Percentiles rank a stretch among this genome's conserved stretches.
These are phyloP conservation scores for Rhynchospora tenuis DNA, from an alignment of 176 grass and related monocot species.

Conservation along the genomic window DNA sequence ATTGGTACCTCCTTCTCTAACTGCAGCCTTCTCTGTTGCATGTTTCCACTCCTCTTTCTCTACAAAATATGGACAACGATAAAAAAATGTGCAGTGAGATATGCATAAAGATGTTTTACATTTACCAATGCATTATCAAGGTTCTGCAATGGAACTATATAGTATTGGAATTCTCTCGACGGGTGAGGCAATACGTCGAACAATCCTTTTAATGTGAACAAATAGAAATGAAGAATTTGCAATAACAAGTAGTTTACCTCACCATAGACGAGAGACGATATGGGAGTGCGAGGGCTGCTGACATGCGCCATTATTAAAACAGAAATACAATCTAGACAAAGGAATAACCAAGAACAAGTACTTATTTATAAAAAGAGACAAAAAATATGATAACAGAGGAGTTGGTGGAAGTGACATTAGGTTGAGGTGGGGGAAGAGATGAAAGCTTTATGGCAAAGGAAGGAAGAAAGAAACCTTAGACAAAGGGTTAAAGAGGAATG, in stretches of 20 bases:
- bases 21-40: constrained; percentile 33
- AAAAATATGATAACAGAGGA: background rate
- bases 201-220: background rate
- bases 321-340: background rate
- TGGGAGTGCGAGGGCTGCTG: background rate
- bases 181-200: background rate
- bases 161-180: background rate
- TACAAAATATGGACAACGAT: background rate
- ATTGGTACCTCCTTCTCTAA: constrained; percentile 39
- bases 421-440: constrained; percentile 14
- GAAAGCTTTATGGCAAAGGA: constrained; percentile 26
- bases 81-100: background rate
- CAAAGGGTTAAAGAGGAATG: constrained; percentile 15
- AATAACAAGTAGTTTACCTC: constrained; percentile 7
- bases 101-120: background rate
- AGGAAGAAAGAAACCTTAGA: constrained; percentile 20
- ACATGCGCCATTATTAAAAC: constrained; percentile 2
- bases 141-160: background rate
- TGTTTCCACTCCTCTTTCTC: constrained; percentile 21
- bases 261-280: constrained; percentile 18
- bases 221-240: background rate
- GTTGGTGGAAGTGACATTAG: constrained; percentile 28
- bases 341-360: background rate
- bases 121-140: background rate
- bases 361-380: constrained; percentile 22